A percentile compares a stretch with the other conserved stretches of the same genome.
Evolutionary conservation across 2,329 filamentous ascomycete species (phyloP).

Genomic region (Aspergillus felis): DNA sequence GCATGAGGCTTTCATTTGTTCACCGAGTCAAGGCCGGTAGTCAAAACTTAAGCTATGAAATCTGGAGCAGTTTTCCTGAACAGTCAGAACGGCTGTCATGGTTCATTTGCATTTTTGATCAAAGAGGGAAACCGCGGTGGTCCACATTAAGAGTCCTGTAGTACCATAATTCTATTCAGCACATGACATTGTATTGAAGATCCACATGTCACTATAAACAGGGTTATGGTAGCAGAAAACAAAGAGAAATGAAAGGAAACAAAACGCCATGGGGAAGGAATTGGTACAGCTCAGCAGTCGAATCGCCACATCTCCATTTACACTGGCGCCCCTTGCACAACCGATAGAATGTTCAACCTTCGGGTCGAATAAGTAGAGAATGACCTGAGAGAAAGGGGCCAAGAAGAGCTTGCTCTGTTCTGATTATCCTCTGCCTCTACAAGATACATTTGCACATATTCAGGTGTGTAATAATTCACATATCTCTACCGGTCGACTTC

Average conservation of each 20-base stretch:
- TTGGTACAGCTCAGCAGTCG: conserved; percentile 12
- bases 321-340: conserved; percentile 3
- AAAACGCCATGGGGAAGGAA: conserved; percentile 34
- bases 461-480: conserved; percentile 1
- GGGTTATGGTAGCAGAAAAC: conserved; percentile 5
- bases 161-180: not conserved
- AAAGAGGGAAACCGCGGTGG: not conserved
- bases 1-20: not conserved
- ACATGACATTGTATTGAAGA: conserved; percentile 5
- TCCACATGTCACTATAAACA: conserved; percentile 31
- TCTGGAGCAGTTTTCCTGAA: too few relatives aligned
- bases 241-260: conserved; percentile 18
- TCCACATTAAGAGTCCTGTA: too few relatives aligned
- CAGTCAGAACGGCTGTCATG: too few relatives aligned
- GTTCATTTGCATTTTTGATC: not conserved
- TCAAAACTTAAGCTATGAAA: not conserved
- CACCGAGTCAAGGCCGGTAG: not conserved
- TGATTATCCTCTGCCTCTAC: not conserved
- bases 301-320: conserved; percentile 10
- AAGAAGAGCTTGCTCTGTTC: not conserved
- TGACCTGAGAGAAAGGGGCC: not conserved
- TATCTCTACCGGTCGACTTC: conserved; percentile 51
- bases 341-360: not conserved
- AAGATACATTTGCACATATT: not conserved
- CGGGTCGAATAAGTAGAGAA: not conserved